Evolutionary conservation across 202 grass and related monocot species (phyloP), one percentile per base, ranked within the genome.

Genomic region (Cymbopogon flexuosus): DNA sequence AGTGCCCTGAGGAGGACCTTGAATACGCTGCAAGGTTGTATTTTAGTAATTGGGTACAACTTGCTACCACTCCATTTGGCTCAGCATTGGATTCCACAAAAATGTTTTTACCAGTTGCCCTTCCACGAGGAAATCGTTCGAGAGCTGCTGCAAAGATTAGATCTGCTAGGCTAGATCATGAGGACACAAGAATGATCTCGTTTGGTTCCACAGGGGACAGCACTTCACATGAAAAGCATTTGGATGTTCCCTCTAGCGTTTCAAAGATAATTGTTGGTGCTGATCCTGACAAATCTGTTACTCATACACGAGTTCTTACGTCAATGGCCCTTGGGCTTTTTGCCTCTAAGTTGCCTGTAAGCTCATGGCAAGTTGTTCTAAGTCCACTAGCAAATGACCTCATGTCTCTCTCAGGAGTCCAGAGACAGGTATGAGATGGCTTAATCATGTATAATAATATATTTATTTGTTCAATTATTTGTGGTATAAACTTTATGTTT

Each of bases 141-240:
- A 95, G 90, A 91, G 96, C 90, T 89, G 94, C 87, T 79, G 92
- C 96, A 77, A 98, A 98, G 79, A 95, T 98, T 78, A 91, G 88
- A 84, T 84, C 86, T 85, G 82, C 87, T 65, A 89, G 80, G 70
- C 70, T 77, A 81, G 89, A 94, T 56, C 67, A 89, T 79, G 90
- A 92, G 81, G 75, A 67, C 71, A 77, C 85, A 68, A 86, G 69
- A 68, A 84, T 86, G 56, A 83, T 88, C 60, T 85, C 81, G 27
- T 90, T 91, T 87, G 84, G 81, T 84, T 90, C 87, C 77, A 85
- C 84, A 36, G 90, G 91, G 57, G 92, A 89, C 82, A 85, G 70
- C 80, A 68, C 43, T 65, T 83, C 79, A 9, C 84, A 84, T 36
- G 89, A 94, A 77, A 91, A 69, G 36, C 79, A 40, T 69, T 79